phyloP scores from a whole-genome alignment of 352 stramenopile genomes.

The Phytophthora nicotianae region DNA sequence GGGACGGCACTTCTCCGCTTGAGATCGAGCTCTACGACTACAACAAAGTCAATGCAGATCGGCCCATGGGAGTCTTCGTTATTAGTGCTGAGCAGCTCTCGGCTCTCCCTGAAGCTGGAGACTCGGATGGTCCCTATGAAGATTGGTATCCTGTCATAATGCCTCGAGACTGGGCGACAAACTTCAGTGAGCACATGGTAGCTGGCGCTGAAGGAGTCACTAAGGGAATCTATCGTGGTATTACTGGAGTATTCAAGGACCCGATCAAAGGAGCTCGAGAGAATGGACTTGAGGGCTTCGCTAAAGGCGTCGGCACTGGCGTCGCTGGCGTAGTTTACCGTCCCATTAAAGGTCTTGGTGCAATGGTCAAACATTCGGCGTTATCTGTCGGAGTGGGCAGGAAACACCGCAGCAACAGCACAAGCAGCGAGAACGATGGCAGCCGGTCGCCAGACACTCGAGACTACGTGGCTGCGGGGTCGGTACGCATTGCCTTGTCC shows the following conservation, averaged over 20 bases:
- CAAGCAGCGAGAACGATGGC: constrained; percentile 42
- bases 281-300: constrained; percentile 73
- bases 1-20: constrained; percentile 72
- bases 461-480: constrained; percentile 60
- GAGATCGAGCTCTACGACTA: constrained; percentile 73
- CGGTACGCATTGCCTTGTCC: constrained; percentile 63
- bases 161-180: constrained; percentile 70
- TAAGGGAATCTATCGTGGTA: constrained; percentile 73
- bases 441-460: constrained; percentile 11
- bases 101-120: constrained; percentile 30
- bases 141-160: constrained; percentile 65
- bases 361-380: constrained; percentile 81
- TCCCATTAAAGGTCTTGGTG: constrained; percentile 72
- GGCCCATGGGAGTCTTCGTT: constrained; percentile 66
- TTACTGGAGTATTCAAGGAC: constrained; percentile 81
- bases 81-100: constrained; percentile 48
- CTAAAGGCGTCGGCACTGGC: constrained; percentile 73
- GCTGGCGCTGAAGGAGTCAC: constrained; percentile 69
- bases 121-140: constrained; percentile 35
- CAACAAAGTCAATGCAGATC: constrained; percentile 71
- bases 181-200: constrained; percentile 86
- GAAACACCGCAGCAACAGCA: constrained; percentile 40
- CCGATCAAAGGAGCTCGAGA: constrained; percentile 78
- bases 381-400: constrained; percentile 63
- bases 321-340: constrained; percentile 73